phyloP scores from a whole-genome alignment of 495 filamentous ascomycete genomes.

The Collariella sp. region DNA sequence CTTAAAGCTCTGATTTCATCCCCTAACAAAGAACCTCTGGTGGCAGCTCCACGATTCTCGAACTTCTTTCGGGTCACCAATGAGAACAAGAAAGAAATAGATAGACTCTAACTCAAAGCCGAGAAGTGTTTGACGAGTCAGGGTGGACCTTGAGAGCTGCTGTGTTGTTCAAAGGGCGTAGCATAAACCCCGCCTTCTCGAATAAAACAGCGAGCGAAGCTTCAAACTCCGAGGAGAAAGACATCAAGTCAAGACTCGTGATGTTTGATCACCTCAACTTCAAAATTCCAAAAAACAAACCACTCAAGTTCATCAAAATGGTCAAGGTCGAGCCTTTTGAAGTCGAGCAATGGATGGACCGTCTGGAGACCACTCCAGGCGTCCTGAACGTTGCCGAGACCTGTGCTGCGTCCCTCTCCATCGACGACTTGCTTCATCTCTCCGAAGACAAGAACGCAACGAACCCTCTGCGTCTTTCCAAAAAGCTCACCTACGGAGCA shows the following conservation, averaged over 20 bases:
- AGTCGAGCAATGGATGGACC: constrained; percentile 93
- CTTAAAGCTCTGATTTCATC: no score
- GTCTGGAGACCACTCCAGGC: constrained; percentile 58
- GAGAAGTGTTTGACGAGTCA: neutral
- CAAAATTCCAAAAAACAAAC: no score
- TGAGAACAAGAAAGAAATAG: neutral
- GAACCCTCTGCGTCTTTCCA: constrained; percentile 42
- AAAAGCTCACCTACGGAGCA: constrained; percentile 29
- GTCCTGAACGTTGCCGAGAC: constrained; percentile 84
- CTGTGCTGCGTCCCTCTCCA: constrained; percentile 71
- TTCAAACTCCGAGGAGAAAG: no score
- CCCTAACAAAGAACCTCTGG: no score
- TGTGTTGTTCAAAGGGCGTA: neutral
- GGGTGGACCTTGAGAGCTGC: neutral
- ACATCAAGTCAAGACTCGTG: no score
- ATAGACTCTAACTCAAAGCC: no score
- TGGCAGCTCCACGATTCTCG: no score
- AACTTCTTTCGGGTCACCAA: no score
- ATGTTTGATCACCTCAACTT: neutral
- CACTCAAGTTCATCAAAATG: constrained; percentile 45
- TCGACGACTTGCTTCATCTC: constrained; percentile 57
- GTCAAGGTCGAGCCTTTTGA: constrained; percentile 64
- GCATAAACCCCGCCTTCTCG: neutral
- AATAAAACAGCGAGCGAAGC: no score
- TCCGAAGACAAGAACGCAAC: constrained; percentile 47